Base-by-base conservation (phyloP, 176 grass and related monocot genomes). In the Aegilops speltoides region DNA sequence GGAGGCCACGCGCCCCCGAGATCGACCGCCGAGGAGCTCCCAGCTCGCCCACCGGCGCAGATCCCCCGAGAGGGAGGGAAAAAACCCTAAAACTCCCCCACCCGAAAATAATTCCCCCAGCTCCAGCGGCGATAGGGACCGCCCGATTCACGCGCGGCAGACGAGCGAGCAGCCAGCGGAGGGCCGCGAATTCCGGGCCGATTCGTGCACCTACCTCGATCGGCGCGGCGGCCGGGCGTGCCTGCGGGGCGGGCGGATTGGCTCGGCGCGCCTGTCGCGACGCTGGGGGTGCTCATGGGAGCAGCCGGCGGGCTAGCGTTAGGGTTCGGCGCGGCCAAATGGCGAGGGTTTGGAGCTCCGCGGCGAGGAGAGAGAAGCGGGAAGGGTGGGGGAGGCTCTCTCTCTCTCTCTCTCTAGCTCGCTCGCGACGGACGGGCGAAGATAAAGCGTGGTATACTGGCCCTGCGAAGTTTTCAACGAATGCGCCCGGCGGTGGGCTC, bases 391-490 rank as follows among this genome's bases (percentile, higher is more conserved):
- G n/a, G n/a, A n/a, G n/a, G 64, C 72, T 60, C 54, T 77, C 78
- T 52, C 48, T 48, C 45, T 48, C 12, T 15, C 46, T 19, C 48
- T 26, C 66, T 38, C 77, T 79, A 46, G 83, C 67, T 45, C 34
- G 77, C 60, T 78, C 79, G 71, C 68, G 81, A 85, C 87, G n/a
- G n/a, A n/a, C n/a, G 80, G 75, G 67, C 74, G 85, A 68, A 87
- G 87, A 85, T 89, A 91, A 77, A 88, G 89, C 85, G 85, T 82
- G 81, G 79, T 69, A 82, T 79, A 87, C 76, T 84, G 81, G 48
- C 79, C 83, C 85, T 83, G 93, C 79, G 85, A 94, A 90, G 86
- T 38, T 90, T 92, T 92, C 93, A 90, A 94, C 87, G 87, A 89
- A 89, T 84, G 34, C 80, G 52, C 70, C 86, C 85, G 33, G 29